Conservation (phyloP, 2,329 filamentous ascomycete species). For the Lecanoromycetidae sp. region DNA sequence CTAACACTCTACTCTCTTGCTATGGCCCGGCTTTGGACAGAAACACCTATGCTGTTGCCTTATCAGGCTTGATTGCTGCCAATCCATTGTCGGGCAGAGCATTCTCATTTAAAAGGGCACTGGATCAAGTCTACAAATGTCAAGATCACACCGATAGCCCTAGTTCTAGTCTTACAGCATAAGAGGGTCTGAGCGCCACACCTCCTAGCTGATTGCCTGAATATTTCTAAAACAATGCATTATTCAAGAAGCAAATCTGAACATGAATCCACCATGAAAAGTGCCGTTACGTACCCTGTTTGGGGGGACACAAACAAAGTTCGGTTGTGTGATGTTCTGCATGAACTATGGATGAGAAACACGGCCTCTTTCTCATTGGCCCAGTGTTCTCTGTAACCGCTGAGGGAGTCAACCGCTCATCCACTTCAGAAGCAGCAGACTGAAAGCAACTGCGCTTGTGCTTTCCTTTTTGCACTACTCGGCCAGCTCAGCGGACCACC, state of each 20-base stretch:
- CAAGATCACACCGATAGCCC: no score
- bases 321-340: slow-evolving; percentile 5
- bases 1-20: not conserved
- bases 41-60: no score
- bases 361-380: slow-evolving; percentile 5
- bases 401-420: not conserved
- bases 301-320: not conserved
- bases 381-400: slow-evolving; percentile 10
- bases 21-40: not conserved
- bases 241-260: no score
- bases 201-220: no score
- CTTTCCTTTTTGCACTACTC: not conserved
- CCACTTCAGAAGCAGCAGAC: not conserved
- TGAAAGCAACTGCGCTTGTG: not conserved
- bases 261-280: not conserved
- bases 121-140: no score
- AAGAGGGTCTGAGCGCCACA: no score
- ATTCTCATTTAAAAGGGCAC: no score
- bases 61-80: no score
- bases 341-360: not conserved
- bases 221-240: no score
- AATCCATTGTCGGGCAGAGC: no score
- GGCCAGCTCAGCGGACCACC: not conserved
- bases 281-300: not conserved
- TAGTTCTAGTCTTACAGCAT: no score